These are phyloP conservation scores for Candida sanyaensis DNA, from an alignment of 1,139 yeast species.

Conservation along the genomic window DNA sequence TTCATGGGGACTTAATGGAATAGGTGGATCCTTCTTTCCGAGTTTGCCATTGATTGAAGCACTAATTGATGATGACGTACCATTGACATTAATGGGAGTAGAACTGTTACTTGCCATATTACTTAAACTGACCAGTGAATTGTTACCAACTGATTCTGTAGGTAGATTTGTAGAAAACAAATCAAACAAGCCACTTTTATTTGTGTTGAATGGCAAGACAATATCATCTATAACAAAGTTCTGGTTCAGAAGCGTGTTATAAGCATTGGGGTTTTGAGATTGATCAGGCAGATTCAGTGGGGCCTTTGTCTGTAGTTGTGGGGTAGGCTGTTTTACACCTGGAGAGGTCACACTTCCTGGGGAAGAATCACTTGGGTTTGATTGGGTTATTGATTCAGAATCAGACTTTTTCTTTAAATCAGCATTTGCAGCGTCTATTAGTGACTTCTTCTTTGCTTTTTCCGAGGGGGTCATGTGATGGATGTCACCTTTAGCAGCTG, in stretches of 20 bases:
- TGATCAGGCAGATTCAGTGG: conserved; percentile 4
- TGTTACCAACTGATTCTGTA: conserved; percentile 5
- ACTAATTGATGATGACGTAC: neutral
- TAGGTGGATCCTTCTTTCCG: neutral
- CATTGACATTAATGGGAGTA: conserved; percentile 1
- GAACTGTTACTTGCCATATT: conserved; percentile 6
- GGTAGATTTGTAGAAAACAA: conserved; percentile 21
- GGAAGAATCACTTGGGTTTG: conserved; percentile 10
- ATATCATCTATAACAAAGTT: conserved; percentile 38
- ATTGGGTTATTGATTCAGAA: conserved; percentile 3
- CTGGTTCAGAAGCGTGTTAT: conserved; percentile 5
- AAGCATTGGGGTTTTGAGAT: conserved; percentile 1
- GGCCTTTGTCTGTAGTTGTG: conserved; percentile 5
- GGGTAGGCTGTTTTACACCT: conserved; percentile 1
- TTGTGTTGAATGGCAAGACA: conserved; percentile 31
- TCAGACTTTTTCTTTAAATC: conserved; percentile 15
- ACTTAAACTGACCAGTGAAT: conserved; percentile 1
- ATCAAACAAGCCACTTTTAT: conserved; percentile 29
- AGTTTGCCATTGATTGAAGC: neutral
- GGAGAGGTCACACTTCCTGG: conserved; percentile 11
- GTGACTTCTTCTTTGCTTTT: conserved; percentile 29
- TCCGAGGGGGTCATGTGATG: conserved; percentile 23
- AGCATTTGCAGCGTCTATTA: conserved; percentile 25
- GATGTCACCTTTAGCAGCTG: conserved; percentile 14
- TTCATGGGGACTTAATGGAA: conserved; percentile 13